Evolutionary conservation across 768 basidiomycete genomes (phyloP).

Genomic region (Lactarius tabidus): DNA sequence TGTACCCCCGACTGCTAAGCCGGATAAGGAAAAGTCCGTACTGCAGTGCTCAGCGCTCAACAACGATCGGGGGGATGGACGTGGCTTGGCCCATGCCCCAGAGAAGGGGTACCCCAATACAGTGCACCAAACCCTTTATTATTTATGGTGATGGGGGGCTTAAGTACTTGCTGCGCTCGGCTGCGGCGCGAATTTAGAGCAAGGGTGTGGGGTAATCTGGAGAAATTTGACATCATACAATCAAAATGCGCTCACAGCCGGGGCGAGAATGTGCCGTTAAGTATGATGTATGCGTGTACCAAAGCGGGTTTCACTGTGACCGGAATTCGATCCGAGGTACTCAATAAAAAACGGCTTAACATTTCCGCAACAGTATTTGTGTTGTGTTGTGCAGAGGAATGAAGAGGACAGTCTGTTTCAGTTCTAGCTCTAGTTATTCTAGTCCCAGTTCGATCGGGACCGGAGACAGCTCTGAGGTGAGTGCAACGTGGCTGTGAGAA

Average conservation of each 20-base stretch:
- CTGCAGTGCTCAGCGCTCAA: neutral
- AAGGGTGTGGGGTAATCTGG: conserved; percentile 5
- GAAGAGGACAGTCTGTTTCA: neutral
- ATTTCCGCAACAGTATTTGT: neutral
- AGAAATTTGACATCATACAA: conserved; percentile 11
- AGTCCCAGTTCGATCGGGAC: neutral
- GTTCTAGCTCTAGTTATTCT: neutral
- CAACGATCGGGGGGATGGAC: neutral
- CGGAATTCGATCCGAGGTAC: conserved; percentile 1
- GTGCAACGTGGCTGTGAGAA: neutral
- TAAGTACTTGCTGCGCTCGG: neutral
- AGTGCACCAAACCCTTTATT: neutral
- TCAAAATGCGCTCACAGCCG: neutral
- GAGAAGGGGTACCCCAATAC: neutral
- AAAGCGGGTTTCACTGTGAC: neutral
- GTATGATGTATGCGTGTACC: neutral
- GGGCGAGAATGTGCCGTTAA: conserved; percentile 10
- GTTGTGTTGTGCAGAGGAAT: neutral
- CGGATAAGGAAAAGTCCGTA: conserved; percentile 11
- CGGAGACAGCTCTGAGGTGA: neutral
- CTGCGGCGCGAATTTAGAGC: neutral
- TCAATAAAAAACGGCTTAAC: neutral
- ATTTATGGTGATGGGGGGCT: neutral
- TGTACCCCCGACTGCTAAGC: neutral
- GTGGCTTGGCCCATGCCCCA: neutral